Evolutionary conservation across 2,329 filamentous ascomycete species (phyloP).

Genomic region (Fusarium phyllophilum): DNA sequence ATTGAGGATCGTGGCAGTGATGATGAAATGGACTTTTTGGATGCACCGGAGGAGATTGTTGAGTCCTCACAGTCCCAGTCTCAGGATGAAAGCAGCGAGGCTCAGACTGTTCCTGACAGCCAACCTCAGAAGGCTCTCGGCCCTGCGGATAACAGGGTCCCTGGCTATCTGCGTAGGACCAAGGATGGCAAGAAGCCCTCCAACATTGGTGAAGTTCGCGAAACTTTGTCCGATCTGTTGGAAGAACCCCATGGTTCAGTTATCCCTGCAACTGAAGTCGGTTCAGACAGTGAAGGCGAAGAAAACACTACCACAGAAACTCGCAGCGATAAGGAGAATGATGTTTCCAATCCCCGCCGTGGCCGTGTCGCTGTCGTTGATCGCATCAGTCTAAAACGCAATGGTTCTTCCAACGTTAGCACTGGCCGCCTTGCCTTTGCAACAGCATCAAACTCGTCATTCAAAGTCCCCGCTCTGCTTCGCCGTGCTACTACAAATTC

Average conservation of each 20-base stretch:
- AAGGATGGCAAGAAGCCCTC: conserved; percentile 73
- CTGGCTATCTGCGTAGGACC: conserved; percentile 71
- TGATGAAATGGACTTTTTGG: conserved; percentile 80
- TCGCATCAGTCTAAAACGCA: conserved; percentile 76
- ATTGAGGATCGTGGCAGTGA: conserved; percentile 85
- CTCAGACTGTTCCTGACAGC: conserved; percentile 60
- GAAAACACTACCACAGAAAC: conserved; percentile 37
- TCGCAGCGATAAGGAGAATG: conserved; percentile 62
- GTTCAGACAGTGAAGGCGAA: conserved; percentile 56
- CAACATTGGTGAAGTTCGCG: conserved; percentile 81
- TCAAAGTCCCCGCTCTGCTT: conserved; percentile 77
- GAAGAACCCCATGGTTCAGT: conserved; percentile 70
- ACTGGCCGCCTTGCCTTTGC: conserved; percentile 67
- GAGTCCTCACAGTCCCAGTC: conserved; percentile 51
- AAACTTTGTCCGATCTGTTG: conserved; percentile 84
- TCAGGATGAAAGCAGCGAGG: conserved; percentile 45
- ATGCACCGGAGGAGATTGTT: conserved; percentile 53
- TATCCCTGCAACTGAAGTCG: conserved; percentile 56
- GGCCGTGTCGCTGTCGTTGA: conserved; percentile 68
- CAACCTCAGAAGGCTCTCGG: conserved; percentile 57
- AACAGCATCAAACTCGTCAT: conserved; percentile 55
- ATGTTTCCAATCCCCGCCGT: conserved; percentile 51
- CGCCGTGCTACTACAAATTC: conserved; percentile 78
- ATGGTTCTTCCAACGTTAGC: conserved; percentile 51
- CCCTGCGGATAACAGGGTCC: conserved; percentile 60